Evolutionary conservation across 106 monocot genomes (phyloP), one percentile per base, ranked within the genome.

Genomic region (Alisma plantagoaquatica): DNA sequence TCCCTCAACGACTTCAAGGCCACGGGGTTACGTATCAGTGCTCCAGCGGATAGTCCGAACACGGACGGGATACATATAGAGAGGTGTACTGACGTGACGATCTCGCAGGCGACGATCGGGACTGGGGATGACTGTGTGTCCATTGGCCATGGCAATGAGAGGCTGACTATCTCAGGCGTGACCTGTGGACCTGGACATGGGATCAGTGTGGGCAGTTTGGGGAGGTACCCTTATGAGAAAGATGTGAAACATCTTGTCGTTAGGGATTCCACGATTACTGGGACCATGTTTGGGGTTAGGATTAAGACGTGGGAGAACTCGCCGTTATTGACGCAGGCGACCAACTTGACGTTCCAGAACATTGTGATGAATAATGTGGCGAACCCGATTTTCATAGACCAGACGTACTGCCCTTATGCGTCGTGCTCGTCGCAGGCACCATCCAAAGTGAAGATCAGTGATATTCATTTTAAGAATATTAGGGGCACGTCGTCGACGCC

Each of bases 121-220:
- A 84, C 77, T 2, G 84, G 91, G n/a, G 91, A 84, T 29, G 91
- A 90, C 27, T 90, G 90, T 57, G 33, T 90, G 62, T 84, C 90
- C 0, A 43, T 90, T n/a, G 84, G 83, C 12, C 69, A 57, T 5
- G 75, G 81, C 27, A 73, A 65, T 42, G 53, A 52, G 0, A 33
- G 59, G 1, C 35, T 91, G 0, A 14, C 28, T 0, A 50, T 84
- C 29, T 18, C 49, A 9, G 10, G 29, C 10, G 47, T 91, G 49
- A 42, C 7, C 9, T 91, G 90, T 38, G 84, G 90, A 0, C 90
- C 90, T 1, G 87, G 87, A 0, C 87, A 87, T 19, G 87, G 87
- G 14, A 87, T 87, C 52, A 86, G 80, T 28, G 62, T 88, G 8
- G 87, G 87, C 17, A 88, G 87, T 62, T 35, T 88, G 28, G 54